These are phyloP conservation scores for Phaeosphaeriaceae sp. DNA, from an alignment of 2,329 filamentous ascomycete genomes.

Conservation along the genomic window DNA sequence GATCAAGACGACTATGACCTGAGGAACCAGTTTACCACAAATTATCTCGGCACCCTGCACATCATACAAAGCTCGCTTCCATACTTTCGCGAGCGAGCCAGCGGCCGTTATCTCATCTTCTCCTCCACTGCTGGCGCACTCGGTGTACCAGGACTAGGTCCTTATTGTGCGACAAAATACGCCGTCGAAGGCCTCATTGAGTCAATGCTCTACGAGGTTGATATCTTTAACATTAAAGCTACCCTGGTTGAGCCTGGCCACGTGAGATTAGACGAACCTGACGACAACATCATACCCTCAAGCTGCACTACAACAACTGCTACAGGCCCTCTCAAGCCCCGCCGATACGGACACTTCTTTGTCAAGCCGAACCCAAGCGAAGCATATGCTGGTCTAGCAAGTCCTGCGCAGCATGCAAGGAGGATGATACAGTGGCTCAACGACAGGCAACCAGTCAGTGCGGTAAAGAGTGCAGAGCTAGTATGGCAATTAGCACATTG, in stretches of 20 bases:
- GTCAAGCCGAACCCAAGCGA: constrained; percentile 81
- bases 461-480: constrained; percentile 89
- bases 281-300: constrained; percentile 49
- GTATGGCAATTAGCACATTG: constrained; percentile 95
- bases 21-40: constrained; percentile 95
- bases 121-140: constrained; percentile 89
- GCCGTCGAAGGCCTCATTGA: constrained; percentile 95
- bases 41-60: constrained; percentile 94
- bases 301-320: constrained; percentile 35
- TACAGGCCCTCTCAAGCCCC: constrained; percentile 56
- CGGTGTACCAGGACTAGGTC: constrained; percentile 90
- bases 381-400: constrained; percentile 77
- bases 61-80: constrained; percentile 89
- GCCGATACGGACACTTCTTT: constrained; percentile 89
- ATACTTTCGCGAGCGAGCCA: constrained; percentile 77
- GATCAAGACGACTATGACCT: constrained; percentile 96
- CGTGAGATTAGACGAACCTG: constrained; percentile 82
- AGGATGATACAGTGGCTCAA: constrained; percentile 94
- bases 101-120: constrained; percentile 89
- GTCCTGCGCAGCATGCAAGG: constrained; percentile 85
- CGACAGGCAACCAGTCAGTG: constrained; percentile 89
- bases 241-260: constrained; percentile 92
- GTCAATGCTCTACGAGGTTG: constrained; percentile 94
- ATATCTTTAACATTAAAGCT: constrained; percentile 88
- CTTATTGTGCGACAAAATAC: constrained; percentile 97